Evolutionary conservation across 73 alveolate species (phyloP).

Genomic region (Paraurostyla sp.): DNA sequence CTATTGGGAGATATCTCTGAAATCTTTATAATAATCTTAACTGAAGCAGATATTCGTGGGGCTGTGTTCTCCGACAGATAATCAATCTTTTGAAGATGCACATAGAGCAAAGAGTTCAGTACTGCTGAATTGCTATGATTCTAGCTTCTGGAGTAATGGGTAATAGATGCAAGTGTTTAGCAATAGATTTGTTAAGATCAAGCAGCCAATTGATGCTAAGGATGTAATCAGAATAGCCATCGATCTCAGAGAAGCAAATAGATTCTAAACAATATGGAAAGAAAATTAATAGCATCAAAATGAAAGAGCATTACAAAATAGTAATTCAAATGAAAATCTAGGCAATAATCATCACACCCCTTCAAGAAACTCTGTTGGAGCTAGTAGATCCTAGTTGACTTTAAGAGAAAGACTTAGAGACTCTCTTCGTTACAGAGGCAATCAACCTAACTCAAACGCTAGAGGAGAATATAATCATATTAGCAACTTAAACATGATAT

Average conservation of each 20-base stretch:
- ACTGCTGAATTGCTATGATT: conserved; percentile 57
- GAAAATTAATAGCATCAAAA: not conserved
- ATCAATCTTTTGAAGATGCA: conserved; percentile 46
- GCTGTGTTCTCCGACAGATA: conserved; percentile 34
- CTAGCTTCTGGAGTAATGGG: conserved; percentile 66
- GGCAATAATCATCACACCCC: not conserved
- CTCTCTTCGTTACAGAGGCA: not conserved
- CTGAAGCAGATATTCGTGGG: conserved; percentile 60
- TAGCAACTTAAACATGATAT: conserved; percentile 54
- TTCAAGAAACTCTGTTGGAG: not conserved
- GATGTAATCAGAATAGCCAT: conserved; percentile 72
- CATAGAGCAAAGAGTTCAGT: conserved; percentile 56
- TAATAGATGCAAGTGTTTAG: conserved; percentile 18
- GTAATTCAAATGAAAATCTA: no score
- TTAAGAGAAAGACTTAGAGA: conserved; percentile 39
- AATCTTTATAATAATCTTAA: not conserved
- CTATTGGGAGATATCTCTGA: conserved; percentile 61
- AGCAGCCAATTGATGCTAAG: conserved; percentile 40
- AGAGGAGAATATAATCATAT: conserved; percentile 1
- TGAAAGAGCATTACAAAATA: not conserved
- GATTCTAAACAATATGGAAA: conserved; percentile 61
- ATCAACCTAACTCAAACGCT: not conserved
- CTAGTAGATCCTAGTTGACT: not conserved
- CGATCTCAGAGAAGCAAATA: conserved; percentile 70
- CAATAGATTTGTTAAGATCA: conserved; percentile 48